These are phyloP conservation scores for Penstemon barbatus DNA, from an alignment of 257 asterid species.

Conservation along the genomic window DNA sequence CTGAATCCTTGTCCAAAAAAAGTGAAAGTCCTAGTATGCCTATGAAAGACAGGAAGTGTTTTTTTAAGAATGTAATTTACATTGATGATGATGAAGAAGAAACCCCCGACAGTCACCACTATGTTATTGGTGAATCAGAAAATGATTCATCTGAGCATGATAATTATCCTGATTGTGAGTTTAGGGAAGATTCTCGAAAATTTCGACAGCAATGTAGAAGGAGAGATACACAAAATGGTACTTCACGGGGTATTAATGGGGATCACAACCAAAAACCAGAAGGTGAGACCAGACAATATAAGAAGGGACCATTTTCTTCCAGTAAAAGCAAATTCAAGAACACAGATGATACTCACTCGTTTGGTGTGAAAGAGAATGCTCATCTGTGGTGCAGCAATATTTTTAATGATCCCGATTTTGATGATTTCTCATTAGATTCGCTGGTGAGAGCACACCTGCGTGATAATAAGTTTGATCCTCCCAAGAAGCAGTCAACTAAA, in stretches of 20 bases:
- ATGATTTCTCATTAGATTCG: constrained; percentile 17
- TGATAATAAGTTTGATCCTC: constrained; percentile 25
- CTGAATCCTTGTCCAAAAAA: constrained; percentile 50
- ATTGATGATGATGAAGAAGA: constrained; percentile 84
- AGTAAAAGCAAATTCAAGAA: constrained; percentile 22
- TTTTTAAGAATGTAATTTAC: constrained; percentile 48
- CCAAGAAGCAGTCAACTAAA: constrained; percentile 18
- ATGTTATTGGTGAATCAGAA: constrained; percentile 41
- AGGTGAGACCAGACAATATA: constrained; percentile 25
- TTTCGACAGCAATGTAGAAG: constrained; percentile 75
- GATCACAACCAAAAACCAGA: constrained; percentile 28
- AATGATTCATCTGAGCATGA: constrained; percentile 44
- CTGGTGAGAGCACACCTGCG: not conserved
- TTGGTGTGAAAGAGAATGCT: constrained; percentile 17
- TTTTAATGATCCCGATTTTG: too few relatives aligned
- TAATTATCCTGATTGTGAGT: constrained; percentile 59
- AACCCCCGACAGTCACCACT: constrained; percentile 25
- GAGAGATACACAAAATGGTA: constrained; percentile 36
- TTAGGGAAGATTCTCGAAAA: constrained; percentile 67
- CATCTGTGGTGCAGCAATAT: too few relatives aligned
- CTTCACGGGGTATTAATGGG: constrained; percentile 29
- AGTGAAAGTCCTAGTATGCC: constrained; percentile 29
- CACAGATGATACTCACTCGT: constrained; percentile 30
- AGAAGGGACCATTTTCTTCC: constrained; percentile 23
- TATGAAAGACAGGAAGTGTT: constrained; percentile 30